Percentiles rank a stretch among this genome's conserved stretches.
These are phyloP conservation scores for Lunasporangiospora selenospora DNA, from an alignment of 192 early-diverging fungal species.

Conservation along the genomic window DNA sequence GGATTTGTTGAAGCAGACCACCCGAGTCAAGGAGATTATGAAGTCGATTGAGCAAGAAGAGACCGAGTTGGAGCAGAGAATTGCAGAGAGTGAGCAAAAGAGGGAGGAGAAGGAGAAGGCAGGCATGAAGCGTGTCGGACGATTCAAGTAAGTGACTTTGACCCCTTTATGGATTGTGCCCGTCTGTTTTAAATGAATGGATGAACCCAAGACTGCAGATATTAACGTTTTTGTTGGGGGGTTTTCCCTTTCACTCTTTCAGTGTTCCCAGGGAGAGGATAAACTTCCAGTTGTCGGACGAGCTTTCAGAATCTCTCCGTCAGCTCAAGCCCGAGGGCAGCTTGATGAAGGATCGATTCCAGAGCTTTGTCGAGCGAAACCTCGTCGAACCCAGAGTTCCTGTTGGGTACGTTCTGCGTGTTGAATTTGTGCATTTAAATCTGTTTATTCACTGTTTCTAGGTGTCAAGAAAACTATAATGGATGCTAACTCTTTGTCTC, in stretches of 20 bases:
- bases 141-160: conserved; percentile 37
- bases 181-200: no score
- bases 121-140: conserved; percentile 47
- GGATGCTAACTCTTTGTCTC: background rate
- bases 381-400: conserved; percentile 60
- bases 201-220: no score
- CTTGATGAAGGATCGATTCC: conserved; percentile 61
- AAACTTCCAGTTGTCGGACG: conserved; percentile 54
- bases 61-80: conserved; percentile 39
- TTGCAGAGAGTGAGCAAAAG: conserved; percentile 31
- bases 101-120: conserved; percentile 42
- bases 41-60: conserved; percentile 48
- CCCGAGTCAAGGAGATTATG: conserved; percentile 56
- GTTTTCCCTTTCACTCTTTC: background rate
- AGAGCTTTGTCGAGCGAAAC: conserved; percentile 60
- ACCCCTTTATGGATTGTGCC: background rate
- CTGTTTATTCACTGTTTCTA: no score
- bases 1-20: conserved; percentile 57
- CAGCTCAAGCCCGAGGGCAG: conserved; percentile 66
- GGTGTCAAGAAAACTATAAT: no score
- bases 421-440: no score
- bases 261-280: conserved; percentile 49
- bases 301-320: conserved; percentile 59
- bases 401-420: conserved; percentile 43
- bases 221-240: background rate